A percentile compares a stretch with the other conserved stretches of the same genome.
Conservation (phyloP, 441 rosid genomes). For the Erodium trifolium region DNA sequence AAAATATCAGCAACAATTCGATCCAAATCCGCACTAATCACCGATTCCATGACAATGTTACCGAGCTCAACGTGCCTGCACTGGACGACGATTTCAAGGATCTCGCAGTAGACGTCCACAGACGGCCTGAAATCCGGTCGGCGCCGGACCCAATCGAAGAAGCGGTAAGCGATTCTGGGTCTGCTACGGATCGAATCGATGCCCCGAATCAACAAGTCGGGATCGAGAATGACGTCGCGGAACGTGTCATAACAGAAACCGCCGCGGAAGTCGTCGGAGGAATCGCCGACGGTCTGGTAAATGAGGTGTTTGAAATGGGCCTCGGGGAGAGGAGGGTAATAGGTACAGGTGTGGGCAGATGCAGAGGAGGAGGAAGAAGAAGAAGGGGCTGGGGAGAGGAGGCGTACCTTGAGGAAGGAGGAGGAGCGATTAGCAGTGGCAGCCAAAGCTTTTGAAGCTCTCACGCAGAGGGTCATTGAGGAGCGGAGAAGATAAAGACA, state of each 20-base stretch:
- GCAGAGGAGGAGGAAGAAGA: constrained; percentile 5
- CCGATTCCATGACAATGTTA: constrained; percentile 44
- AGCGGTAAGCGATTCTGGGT: constrained; percentile 46
- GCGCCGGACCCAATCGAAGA: constrained; percentile 48
- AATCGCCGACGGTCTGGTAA: constrained; percentile 28
- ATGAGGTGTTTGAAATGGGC: constrained; percentile 39
- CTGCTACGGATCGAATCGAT: constrained; percentile 36
- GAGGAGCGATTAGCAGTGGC: constrained; percentile 17
- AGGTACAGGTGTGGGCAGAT: background rate
- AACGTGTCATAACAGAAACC: constrained; percentile 35
- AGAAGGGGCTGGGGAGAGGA: constrained; percentile 21
- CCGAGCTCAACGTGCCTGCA: constrained; percentile 38
- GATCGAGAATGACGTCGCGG: constrained; percentile 32
- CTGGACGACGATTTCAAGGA: constrained; percentile 48
- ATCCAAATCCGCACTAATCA: constrained; percentile 34
- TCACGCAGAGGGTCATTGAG: constrained; percentile 45
- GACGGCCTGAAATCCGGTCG: constrained; percentile 42
- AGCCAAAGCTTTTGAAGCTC: constrained; percentile 45
- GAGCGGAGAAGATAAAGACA: constrained; percentile 7
- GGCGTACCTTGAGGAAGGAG: constrained; percentile 27
- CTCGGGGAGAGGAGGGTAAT: constrained; percentile 14
- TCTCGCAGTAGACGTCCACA: constrained; percentile 29
- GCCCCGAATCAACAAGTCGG: constrained; percentile 44
- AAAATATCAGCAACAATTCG: constrained; percentile 42
- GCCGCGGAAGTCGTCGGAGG: constrained; percentile 16